phyloP scores from a whole-genome alignment of 2,329 filamentous ascomycete species.

The Didymella lethalis region DNA sequence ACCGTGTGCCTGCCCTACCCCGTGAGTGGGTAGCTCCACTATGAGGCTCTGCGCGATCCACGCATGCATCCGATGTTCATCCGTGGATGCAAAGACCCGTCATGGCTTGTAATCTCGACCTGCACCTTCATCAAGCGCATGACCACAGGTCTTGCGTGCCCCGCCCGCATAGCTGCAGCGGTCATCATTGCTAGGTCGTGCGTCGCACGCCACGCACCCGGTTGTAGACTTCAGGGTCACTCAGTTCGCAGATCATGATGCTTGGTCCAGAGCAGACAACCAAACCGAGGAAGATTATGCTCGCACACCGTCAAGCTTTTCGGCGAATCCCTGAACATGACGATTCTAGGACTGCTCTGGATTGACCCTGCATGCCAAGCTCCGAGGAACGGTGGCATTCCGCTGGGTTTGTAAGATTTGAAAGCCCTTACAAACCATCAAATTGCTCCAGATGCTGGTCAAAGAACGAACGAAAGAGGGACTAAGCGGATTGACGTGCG shows the following conservation, averaged over 20 bases:
- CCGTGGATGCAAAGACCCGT: neutral
- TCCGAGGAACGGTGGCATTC: constrained; percentile 1
- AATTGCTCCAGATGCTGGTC: neutral
- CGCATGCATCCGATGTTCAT: neutral
- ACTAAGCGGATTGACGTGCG: constrained; percentile 13
- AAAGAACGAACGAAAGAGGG: neutral
- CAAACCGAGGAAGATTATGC: neutral
- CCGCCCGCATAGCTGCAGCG: neutral
- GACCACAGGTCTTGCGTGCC: neutral
- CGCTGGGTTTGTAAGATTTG: constrained; percentile 14
- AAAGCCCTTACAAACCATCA: constrained; percentile 8
- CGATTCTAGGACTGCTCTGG: neutral
- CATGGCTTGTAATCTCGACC: neutral
- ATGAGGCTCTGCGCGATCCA: neutral
- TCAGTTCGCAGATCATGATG: neutral
- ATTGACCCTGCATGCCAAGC: neutral
- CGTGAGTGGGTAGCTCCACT: neutral
- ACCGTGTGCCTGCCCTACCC: neutral
- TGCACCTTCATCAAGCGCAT: neutral
- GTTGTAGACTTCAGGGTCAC: neutral
- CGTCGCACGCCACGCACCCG: neutral
- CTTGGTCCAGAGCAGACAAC: neutral
- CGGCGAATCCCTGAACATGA: neutral
- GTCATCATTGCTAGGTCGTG: neutral
- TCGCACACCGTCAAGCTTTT: neutral